Evolutionary conservation across 148 eudicot genomes (phyloP).

Genomic region (Rhododendron vialii): DNA sequence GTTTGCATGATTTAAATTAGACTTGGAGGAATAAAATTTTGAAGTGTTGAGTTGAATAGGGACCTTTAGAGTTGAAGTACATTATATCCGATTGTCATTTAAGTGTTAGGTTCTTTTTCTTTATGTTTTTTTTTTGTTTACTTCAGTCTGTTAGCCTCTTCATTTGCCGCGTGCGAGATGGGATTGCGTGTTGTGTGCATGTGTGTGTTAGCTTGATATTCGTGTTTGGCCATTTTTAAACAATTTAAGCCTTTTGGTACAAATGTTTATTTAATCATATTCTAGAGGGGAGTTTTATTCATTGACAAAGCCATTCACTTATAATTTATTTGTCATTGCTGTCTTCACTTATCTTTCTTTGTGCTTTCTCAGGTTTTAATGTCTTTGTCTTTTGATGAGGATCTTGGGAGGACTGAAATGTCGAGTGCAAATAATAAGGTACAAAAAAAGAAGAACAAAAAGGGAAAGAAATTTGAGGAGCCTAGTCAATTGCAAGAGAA

Average conservation of each 20-base stretch:
- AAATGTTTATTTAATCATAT: background rate
- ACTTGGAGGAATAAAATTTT: background rate
- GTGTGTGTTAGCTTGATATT: background rate
- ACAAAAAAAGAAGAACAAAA: constrained; percentile 49
- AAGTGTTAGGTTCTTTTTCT: background rate
- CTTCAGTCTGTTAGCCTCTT: background rate
- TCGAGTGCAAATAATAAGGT: constrained; percentile 40
- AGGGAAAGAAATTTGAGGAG: constrained; percentile 51
- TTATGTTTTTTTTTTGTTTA: background rate
- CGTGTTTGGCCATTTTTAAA: background rate
- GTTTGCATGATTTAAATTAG: constrained; percentile 2
- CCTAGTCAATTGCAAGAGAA: constrained; percentile 33
- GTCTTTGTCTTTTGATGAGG: constrained; percentile 88
- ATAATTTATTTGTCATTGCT: background rate
- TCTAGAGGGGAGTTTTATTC: background rate
- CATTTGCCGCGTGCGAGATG: background rate
- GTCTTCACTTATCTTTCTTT: background rate
- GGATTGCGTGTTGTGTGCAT: background rate
- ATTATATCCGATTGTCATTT: background rate
- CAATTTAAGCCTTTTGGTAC: background rate
- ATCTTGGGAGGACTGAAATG: constrained; percentile 55
- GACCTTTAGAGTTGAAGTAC: background rate
- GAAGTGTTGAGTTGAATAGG: background rate
- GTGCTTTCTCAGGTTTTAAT: constrained; percentile 55
- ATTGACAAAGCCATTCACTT: background rate